Evolutionary conservation across 192 early-diverging fungal genomes (phyloP).

Genomic region (Rhizophlyctis rosea): DNA sequence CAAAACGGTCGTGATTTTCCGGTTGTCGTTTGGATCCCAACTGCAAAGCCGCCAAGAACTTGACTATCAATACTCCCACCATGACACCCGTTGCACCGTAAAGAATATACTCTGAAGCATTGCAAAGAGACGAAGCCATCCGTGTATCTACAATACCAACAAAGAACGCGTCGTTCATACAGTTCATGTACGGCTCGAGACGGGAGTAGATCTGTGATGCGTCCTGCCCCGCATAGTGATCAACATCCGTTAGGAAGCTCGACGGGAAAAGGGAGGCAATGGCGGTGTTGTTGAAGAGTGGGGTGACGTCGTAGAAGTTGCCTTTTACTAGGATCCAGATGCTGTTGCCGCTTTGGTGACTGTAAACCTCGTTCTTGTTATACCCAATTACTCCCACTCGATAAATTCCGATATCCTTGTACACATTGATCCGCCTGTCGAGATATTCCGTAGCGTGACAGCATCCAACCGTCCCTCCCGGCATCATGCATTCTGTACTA

Average conservation of each 20-base stretch:
- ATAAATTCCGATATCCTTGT: conserved; percentile 23
- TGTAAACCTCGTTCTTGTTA: conserved; percentile 49
- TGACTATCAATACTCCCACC: conserved; percentile 82
- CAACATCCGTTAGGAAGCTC: conserved; percentile 55
- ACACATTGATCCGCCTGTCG: conserved; percentile 27
- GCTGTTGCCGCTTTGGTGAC: conserved; percentile 51
- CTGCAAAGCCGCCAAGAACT: conserved; percentile 94
- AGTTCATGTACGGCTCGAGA: conserved; percentile 68
- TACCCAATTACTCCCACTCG: conserved; percentile 36
- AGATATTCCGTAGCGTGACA: conserved; percentile 31
- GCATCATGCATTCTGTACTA: background rate
- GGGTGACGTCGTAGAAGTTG: conserved; percentile 76
- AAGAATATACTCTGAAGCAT: conserved; percentile 84
- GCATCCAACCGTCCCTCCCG: conserved; percentile 19
- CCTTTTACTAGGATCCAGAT: conserved; percentile 71
- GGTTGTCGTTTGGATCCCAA: conserved; percentile 72
- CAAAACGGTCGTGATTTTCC: conserved; percentile 85
- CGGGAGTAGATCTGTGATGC: conserved; percentile 54
- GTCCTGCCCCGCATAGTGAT: conserved; percentile 29
- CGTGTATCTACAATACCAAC: conserved; percentile 83
- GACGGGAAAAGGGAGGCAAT: conserved; percentile 15
- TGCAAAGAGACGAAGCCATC: conserved; percentile 54
- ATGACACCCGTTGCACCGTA: conserved; percentile 77
- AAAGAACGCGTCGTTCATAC: conserved; percentile 82
- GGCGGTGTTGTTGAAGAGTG: conserved; percentile 33